phyloP scores from a whole-genome alignment of 257 asterid species.

The Nyctanthes arbortristis region DNA sequence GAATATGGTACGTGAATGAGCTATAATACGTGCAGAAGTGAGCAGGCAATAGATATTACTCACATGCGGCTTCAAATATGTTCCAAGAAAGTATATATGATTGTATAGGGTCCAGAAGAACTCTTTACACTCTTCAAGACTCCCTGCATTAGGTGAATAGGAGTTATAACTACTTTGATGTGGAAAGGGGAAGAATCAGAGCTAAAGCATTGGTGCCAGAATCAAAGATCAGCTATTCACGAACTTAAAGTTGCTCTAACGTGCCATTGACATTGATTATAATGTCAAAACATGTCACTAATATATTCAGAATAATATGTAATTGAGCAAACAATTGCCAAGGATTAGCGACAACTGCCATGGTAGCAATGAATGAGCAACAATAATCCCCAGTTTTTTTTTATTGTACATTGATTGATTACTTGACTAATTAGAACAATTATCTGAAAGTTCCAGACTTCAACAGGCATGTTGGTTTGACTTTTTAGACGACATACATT shows the following conservation, averaged over 20 bases:
- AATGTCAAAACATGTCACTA: background rate
- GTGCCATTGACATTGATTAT: background rate
- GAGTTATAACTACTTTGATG: conserved; percentile 23
- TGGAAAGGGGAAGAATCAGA: conserved; percentile 19
- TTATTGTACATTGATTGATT: background rate
- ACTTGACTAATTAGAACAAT: background rate
- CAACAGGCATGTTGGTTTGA: background rate
- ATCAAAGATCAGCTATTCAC: background rate
- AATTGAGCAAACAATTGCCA: background rate
- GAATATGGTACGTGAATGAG: conserved; percentile 3
- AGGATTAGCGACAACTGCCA: background rate
- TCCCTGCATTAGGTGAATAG: conserved; percentile 56
- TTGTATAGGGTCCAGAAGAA: conserved; percentile 59
- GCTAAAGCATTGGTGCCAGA: background rate
- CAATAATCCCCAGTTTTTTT: background rate
- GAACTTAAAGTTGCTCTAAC: background rate
- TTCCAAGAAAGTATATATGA: conserved; percentile 73
- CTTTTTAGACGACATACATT: background rate
- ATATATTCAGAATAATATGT: background rate
- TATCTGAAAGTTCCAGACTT: background rate
- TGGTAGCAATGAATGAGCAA: background rate
- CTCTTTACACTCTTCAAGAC: conserved; percentile 69
- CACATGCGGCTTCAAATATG: conserved; percentile 93
- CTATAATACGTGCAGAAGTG: conserved; percentile 5
- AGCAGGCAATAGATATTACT: conserved; percentile 43